A percentile compares a stretch with the other conserved stretches of the same genome.
Evolutionary conservation across 768 basidiomycete genomes (phyloP).

Genomic region (Mycena maculata): DNA sequence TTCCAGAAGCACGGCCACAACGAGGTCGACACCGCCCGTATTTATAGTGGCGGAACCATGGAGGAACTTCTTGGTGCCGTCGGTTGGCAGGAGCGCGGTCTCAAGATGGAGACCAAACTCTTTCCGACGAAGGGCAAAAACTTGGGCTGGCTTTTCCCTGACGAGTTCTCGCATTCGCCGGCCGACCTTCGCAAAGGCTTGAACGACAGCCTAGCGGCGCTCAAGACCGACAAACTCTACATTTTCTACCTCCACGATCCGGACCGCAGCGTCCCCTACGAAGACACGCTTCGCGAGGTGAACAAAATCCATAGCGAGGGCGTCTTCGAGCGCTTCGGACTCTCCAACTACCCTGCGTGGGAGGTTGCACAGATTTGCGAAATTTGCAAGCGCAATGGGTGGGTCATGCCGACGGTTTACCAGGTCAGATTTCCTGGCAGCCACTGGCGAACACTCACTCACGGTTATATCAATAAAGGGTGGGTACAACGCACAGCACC

Average conservation of each 20-base stretch:
- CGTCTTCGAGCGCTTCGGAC: too few relatives aligned
- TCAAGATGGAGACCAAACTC: constrained; percentile 28
- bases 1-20: constrained; percentile 52
- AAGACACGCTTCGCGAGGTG: constrained; percentile 27
- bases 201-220: constrained; percentile 44
- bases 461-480: too few relatives aligned
- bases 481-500: constrained; percentile 34
- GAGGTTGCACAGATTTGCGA: too few relatives aligned
- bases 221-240: constrained; percentile 37
- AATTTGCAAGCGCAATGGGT: too few relatives aligned
- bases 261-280: constrained; percentile 56
- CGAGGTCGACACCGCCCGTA: constrained; percentile 44
- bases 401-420: too few relatives aligned
- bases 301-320: too few relatives aligned
- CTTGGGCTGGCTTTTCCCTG: constrained; percentile 16
- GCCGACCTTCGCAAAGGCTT: constrained; percentile 41
- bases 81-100: constrained; percentile 54
- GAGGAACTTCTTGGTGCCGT: constrained; percentile 54
- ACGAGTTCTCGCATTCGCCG: background rate
- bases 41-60: constrained; percentile 21
- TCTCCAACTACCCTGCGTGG: too few relatives aligned
- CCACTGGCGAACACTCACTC: too few relatives aligned
- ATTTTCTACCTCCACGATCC: constrained; percentile 59
- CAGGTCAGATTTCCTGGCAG: too few relatives aligned
- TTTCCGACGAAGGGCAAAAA: background rate